phyloP scores from a whole-genome alignment of 31 red algal species.

The Asparagopsis taxiformis region DNA sequence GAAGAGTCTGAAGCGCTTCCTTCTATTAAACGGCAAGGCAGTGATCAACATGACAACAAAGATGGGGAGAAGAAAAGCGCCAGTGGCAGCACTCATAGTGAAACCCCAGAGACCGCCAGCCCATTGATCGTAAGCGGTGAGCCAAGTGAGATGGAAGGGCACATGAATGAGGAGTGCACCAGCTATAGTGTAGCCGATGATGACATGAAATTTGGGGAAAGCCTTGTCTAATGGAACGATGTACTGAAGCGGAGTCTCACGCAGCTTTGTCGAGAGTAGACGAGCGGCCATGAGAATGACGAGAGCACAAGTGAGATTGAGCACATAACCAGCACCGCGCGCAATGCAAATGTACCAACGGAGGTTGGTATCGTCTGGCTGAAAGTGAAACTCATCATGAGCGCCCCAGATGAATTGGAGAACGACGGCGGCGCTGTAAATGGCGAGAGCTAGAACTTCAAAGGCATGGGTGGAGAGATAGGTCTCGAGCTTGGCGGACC shows the following conservation, averaged over 20 bases:
- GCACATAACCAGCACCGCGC: conserved; percentile 52
- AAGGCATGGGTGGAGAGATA: conserved; percentile 43
- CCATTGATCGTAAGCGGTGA: conserved; percentile 27
- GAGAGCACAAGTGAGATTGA: conserved; percentile 66
- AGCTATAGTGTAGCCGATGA: conserved; percentile 51
- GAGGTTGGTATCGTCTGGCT: conserved; percentile 13
- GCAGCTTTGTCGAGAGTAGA: conserved; percentile 33
- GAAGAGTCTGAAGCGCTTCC: conserved; percentile 46
- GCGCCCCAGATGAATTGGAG: conserved; percentile 56
- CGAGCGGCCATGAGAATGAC: conserved; percentile 60
- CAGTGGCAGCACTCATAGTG: conserved; percentile 65
- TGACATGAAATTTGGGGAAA: conserved; percentile 59
- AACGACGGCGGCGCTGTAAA: conserved; percentile 23
- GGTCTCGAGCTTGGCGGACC: conserved; percentile 40
- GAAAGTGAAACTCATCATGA: conserved; percentile 16
- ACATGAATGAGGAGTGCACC: conserved; percentile 37
- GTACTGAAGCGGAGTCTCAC: conserved; percentile 28
- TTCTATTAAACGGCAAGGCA: conserved; percentile 12
- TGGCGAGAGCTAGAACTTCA: conserved; percentile 26
- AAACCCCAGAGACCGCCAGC: conserved; percentile 34
- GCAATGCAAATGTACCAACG: conserved; percentile 47
- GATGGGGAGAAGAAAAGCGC: conserved; percentile 37
- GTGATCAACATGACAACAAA: conserved; percentile 43
- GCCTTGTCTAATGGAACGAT: conserved; percentile 71
- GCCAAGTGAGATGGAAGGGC: conserved; percentile 58